Evolutionary conservation across 2,329 filamentous ascomycete genomes (phyloP).

Genomic region (Pochonia chlamydosporia): DNA sequence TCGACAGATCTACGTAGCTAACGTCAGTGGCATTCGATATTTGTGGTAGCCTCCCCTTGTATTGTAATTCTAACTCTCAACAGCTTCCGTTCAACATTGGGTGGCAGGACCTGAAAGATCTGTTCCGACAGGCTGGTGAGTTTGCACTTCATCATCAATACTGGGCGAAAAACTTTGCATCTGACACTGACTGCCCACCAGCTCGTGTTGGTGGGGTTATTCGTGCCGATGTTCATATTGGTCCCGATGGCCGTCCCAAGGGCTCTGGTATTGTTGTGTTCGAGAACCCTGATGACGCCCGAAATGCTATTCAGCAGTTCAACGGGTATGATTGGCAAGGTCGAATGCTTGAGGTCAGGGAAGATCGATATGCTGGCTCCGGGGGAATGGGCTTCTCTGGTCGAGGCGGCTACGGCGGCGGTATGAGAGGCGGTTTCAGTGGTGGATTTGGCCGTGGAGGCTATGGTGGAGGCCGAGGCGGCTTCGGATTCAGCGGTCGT

Average conservation of each 20-base stretch:
- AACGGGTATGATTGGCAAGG: conserved; percentile 99
- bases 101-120: conserved; percentile 98
- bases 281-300: conserved; percentile 88
- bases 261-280: conserved; percentile 97
- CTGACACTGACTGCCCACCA: conserved; percentile 11
- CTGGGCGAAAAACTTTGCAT: background rate
- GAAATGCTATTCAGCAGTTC: conserved; percentile 94
- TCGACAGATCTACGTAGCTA: conserved; percentile 94
- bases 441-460: conserved; percentile 49
- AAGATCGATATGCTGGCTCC: conserved; percentile 81
- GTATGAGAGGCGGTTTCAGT: conserved; percentile 54
- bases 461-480: conserved; percentile 37
- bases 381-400: conserved; percentile 51
- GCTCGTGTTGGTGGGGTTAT: conserved; percentile 71
- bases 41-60: background rate
- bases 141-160: conserved; percentile 13
- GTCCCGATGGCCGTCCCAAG: conserved; percentile 88
- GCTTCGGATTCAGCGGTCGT: conserved; percentile 41
- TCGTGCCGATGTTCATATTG: conserved; percentile 89
- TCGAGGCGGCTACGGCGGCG: conserved; percentile 54
- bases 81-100: conserved; percentile 96
- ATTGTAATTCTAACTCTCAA: conserved; percentile 10
- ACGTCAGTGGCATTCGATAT: conserved; percentile 68
- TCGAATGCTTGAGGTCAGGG: conserved; percentile 84
- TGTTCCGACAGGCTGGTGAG: conserved; percentile 97